These are phyloP conservation scores for Endocarpon pusillum DNA, from an alignment of 495 filamentous ascomycete genomes.

Conservation along the genomic window DNA sequence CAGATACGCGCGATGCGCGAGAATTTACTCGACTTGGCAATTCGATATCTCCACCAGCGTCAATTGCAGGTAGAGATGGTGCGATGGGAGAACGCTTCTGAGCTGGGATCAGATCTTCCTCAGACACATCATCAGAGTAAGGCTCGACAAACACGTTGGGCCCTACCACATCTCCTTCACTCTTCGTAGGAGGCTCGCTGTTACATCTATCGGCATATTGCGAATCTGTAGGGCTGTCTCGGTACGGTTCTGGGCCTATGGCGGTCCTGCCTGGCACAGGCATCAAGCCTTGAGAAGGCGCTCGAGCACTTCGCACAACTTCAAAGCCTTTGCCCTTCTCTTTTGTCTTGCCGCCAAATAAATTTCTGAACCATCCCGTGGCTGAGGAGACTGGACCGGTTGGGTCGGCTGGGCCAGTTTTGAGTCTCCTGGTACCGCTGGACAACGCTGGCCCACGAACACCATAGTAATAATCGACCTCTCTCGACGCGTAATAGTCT, in stretches of 20 bases:
- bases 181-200: constrained; percentile 17
- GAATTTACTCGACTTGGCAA: constrained; percentile 47
- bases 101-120: neutral
- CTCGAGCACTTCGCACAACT: constrained; percentile 72
- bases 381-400: constrained; percentile 78
- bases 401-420: constrained; percentile 89
- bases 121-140: constrained; percentile 8
- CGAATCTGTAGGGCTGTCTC: constrained; percentile 35
- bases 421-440: constrained; percentile 61
- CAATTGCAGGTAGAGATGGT: constrained; percentile 42
- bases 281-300: constrained; percentile 30
- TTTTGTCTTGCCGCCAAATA: constrained; percentile 69
- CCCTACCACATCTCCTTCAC: constrained; percentile 14
- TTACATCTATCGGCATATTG: constrained; percentile 37
- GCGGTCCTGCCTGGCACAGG: constrained; percentile 13
- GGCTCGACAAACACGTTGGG: constrained; percentile 7
- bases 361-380: constrained; percentile 66
- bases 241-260: constrained; percentile 41
- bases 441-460: constrained; percentile 80
- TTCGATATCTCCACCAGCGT: constrained; percentile 43
- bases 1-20: constrained; percentile 28
- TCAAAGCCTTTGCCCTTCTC: constrained; percentile 90
- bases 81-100: constrained; percentile 8
- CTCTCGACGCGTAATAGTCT: constrained; percentile 82
- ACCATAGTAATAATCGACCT: constrained; percentile 91